Evolutionary conservation across 2,329 filamentous ascomycete species (phyloP).

Genomic region (Claviceps monticola): DNA sequence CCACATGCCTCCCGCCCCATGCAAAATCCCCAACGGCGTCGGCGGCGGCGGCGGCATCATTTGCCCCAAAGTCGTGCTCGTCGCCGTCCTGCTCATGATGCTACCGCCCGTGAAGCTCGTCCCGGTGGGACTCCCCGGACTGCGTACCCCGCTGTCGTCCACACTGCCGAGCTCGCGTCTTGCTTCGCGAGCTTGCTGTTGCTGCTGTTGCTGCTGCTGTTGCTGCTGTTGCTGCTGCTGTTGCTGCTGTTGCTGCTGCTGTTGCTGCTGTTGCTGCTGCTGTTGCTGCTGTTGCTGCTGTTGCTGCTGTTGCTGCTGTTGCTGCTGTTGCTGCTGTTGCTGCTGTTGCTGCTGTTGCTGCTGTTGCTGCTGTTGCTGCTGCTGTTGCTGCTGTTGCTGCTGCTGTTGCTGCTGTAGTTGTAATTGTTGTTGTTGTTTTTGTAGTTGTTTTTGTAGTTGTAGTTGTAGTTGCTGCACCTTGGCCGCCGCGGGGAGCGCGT

Average conservation of each 20-base stretch:
- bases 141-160: conserved; percentile 6
- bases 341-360: too few species aligned
- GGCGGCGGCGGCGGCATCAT: conserved; percentile 13
- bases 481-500: conserved; percentile 35
- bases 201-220: background rate
- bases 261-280: too few species aligned
- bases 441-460: too few species aligned
- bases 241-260: too few species aligned
- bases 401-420: too few species aligned
- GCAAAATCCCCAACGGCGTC: conserved; percentile 6
- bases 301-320: too few species aligned
- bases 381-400: too few species aligned
- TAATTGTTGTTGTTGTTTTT: too few species aligned
- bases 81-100: conserved; percentile 7
- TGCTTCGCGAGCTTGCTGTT: conserved; percentile 5
- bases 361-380: too few species aligned
- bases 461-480: conserved; percentile 28
- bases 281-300: too few species aligned
- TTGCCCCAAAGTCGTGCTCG: conserved; percentile 1
- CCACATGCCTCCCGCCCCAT: conserved; percentile 12
- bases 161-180: conserved; percentile 6
- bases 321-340: too few species aligned
- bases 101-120: conserved; percentile 2
- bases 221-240: conserved; percentile 7
- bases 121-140: conserved; percentile 9